phyloP scores from a whole-genome alignment of 169 alveolate genomes.

The Cardiosporidium cionae region DNA sequence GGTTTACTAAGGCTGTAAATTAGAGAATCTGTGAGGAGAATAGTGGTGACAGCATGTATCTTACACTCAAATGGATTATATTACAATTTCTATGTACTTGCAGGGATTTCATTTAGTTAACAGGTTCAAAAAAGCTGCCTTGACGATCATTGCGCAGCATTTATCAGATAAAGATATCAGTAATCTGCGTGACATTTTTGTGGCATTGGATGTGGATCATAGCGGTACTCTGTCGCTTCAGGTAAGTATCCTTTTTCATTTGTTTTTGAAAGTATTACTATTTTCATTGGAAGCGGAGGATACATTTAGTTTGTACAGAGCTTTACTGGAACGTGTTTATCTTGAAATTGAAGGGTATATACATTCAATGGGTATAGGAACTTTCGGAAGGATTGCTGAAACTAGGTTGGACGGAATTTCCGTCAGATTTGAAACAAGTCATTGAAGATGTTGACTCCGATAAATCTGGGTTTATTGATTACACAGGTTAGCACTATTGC shows the following conservation, averaged over 20 bases:
- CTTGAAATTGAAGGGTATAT: no score
- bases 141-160: slow-evolving; percentile 63
- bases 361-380: no score
- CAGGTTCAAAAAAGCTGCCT: slow-evolving; percentile 61
- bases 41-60: neutral
- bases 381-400: slow-evolving; percentile 39
- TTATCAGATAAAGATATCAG: slow-evolving; percentile 49
- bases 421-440: slow-evolving; percentile 56
- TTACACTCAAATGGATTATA: neutral
- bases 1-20: neutral
- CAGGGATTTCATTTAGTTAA: slow-evolving; percentile 51
- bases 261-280: no score
- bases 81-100: neutral
- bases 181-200: slow-evolving; percentile 42
- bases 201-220: slow-evolving; percentile 43
- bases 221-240: slow-evolving; percentile 54
- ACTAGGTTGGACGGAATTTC: slow-evolving; percentile 48
- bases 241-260: neutral
- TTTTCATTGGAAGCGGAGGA: no score
- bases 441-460: slow-evolving; percentile 60
- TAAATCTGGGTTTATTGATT: slow-evolving; percentile 63
- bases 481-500: slow-evolving; percentile 27
- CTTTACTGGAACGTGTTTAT: no score
- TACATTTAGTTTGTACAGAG: no score
- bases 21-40: no score